A percentile compares a stretch with the other conserved stretches of the same genome.
These are phyloP conservation scores for Elongisporangium anandrum DNA, from an alignment of 352 stramenopile genomes.

Conservation along the genomic window DNA sequence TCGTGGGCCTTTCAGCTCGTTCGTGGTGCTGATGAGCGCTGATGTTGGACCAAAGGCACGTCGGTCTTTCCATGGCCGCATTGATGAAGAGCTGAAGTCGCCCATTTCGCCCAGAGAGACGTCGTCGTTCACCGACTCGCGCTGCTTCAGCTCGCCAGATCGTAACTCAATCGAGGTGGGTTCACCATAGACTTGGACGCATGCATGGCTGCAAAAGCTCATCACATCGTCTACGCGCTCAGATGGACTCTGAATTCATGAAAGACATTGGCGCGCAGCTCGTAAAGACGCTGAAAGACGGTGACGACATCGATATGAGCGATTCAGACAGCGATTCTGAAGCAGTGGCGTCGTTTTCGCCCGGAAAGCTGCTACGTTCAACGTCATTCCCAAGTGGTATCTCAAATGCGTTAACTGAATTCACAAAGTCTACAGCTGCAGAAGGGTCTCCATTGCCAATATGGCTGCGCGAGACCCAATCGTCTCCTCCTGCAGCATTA, in stretches of 20 bases:
- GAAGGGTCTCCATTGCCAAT: background rate
- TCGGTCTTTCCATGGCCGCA: background rate
- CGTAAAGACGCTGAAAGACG: conserved; percentile 12
- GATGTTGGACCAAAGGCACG: background rate
- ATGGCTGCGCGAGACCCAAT: background rate
- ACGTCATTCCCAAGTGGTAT: background rate
- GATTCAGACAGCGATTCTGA: background rate
- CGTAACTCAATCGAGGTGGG: background rate
- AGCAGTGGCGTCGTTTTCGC: background rate
- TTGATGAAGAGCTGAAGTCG: background rate
- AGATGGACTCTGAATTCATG: background rate
- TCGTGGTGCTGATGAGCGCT: background rate
- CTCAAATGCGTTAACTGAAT: background rate
- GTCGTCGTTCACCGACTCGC: background rate
- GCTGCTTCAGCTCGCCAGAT: background rate
- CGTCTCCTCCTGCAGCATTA: conserved; percentile 5
- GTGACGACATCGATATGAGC: background rate
- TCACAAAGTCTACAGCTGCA: background rate
- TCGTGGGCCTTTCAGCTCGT: background rate
- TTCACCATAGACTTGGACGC: background rate
- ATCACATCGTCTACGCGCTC: background rate
- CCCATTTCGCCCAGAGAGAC: background rate
- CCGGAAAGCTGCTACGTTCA: conserved; percentile 2
- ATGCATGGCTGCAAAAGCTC: background rate
- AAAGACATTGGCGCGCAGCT: conserved; percentile 4